Evolutionary conservation across 2,329 filamentous ascomycete species (phyloP), one percentile per base, ranked within the genome.

Genomic region (Beauveria asiatica): DNA sequence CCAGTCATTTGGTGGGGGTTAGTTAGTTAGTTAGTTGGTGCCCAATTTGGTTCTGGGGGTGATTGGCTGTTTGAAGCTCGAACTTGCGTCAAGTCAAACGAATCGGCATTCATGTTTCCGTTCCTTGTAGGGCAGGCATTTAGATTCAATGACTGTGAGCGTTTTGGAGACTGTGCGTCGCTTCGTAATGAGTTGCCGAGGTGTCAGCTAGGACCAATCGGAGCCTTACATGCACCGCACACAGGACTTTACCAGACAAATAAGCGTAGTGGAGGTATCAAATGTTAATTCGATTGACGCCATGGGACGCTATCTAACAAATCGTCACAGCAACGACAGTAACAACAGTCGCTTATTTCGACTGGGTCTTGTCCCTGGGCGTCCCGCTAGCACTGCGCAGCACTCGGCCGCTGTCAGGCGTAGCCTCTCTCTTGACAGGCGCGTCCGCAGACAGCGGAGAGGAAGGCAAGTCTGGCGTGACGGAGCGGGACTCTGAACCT

Each of bases 381-480:
- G 50, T 56, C 10, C 60, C 56, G 19, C 42, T 55, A 1, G 61
- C 49, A 16, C 61, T 62, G 42, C 61, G 56, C 44, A 62, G 41
- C 25, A 62, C 58, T 48, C 68, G 66, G 0, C 64, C 64, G 1
- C 65, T 63, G 3, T 69, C 68, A 0, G 63, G 53, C 6, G 64
- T 63, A 5, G 60, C 60, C n/a, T 69, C 67, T 19, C 63, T 61
- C 11, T 66, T 65, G 21, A 61, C 63, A 52, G 72, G 80, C 62
- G 75, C 80, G 64, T 80, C 80, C 56, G 73, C 75, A 7, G 79
- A 77, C 62, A 84, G 68, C 3, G 81, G 82, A 3, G 81, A 83
- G 2, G 81, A 83, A 5, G 81, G 74, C 19, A 75, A 75, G 46
- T 84, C 82, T 1, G 81, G 82, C 3, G 81, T 83, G 3, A 80